phyloP scores from a whole-genome alignment of 2,329 filamentous ascomycete genomes.

The Dactylonectria macrodidyma region DNA sequence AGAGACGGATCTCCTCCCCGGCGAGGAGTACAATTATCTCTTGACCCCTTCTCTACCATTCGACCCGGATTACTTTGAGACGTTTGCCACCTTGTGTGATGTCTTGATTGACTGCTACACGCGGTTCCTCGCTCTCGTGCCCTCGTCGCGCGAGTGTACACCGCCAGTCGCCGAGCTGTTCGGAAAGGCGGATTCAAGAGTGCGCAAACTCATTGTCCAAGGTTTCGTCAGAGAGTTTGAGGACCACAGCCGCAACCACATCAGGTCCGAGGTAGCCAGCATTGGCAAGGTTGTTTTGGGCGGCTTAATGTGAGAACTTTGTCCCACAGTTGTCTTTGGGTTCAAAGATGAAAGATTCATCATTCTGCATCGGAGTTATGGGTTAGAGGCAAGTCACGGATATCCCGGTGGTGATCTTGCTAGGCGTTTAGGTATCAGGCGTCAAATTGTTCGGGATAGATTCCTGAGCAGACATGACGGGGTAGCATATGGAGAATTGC shows the following conservation, averaged over 20 bases:
- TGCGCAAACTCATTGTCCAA: slow-evolving; percentile 91
- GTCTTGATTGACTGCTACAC: slow-evolving; percentile 94
- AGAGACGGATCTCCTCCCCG: slow-evolving; percentile 78
- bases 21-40: slow-evolving; percentile 90
- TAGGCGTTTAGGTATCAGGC: slow-evolving; percentile 37
- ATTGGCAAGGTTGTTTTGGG: slow-evolving; percentile 92
- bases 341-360: slow-evolving; percentile 19
- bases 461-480: slow-evolving; percentile 16
- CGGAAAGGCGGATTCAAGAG: slow-evolving; percentile 86
- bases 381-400: slow-evolving; percentile 37
- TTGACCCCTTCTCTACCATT: slow-evolving; percentile 95
- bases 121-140: slow-evolving; percentile 80
- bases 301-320: slow-evolving; percentile 76
- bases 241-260: slow-evolving; percentile 81
- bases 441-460: slow-evolving; percentile 8
- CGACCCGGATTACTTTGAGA: slow-evolving; percentile 97
- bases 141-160: slow-evolving; percentile 81
- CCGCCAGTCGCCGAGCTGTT: slow-evolving; percentile 86
- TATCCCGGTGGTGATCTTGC: slow-evolving; percentile 40
- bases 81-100: slow-evolving; percentile 95
- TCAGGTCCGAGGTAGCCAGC: slow-evolving; percentile 86
- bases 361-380: slow-evolving; percentile 39
- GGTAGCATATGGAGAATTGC: slow-evolving; percentile 10
- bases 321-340: background rate
- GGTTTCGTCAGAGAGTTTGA: slow-evolving; percentile 94